Conservation (phyloP, 2,329 filamentous ascomycete species). For the Leptographium wingfieldii region DNA sequence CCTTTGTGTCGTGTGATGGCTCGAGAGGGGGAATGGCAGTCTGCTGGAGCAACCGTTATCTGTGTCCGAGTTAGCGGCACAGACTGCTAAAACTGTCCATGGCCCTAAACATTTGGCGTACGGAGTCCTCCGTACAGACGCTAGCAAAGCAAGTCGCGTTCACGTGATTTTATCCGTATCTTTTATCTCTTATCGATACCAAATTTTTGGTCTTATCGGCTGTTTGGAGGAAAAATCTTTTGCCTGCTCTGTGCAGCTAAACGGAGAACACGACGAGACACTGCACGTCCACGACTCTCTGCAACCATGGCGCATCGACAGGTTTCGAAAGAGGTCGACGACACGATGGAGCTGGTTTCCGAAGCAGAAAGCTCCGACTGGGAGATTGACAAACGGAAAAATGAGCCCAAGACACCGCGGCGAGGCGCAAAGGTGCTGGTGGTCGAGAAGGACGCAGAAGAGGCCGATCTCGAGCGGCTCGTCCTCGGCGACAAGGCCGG, state of each 20-base stretch:
- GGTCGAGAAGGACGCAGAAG: conserved; percentile 63
- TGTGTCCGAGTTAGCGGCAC: too few relatives aligned
- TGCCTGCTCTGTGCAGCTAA: background rate
- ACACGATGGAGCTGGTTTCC: conserved; percentile 1
- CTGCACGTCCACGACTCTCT: background rate
- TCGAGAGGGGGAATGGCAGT: too few relatives aligned
- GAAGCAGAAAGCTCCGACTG: conserved; percentile 4
- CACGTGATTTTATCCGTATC: background rate
- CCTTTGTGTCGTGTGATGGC: too few relatives aligned
- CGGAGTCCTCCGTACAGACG: too few relatives aligned
- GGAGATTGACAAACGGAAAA: background rate
- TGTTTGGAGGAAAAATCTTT: background rate
- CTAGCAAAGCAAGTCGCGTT: background rate
- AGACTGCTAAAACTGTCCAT: too few relatives aligned
- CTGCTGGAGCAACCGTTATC: too few relatives aligned
- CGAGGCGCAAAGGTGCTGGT: conserved; percentile 12
- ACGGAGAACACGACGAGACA: background rate
- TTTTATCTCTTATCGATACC: background rate
- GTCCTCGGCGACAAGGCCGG: conserved; percentile 80
- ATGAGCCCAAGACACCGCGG: background rate
- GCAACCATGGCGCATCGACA: conserved; percentile 2
- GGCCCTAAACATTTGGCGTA: too few relatives aligned
- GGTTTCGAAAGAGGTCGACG: background rate
- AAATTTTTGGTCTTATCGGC: background rate
- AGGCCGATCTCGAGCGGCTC: conserved; percentile 74